phyloP scores from a whole-genome alignment of 139 green algal species.

The Pedinophyceae sp. region DNA sequence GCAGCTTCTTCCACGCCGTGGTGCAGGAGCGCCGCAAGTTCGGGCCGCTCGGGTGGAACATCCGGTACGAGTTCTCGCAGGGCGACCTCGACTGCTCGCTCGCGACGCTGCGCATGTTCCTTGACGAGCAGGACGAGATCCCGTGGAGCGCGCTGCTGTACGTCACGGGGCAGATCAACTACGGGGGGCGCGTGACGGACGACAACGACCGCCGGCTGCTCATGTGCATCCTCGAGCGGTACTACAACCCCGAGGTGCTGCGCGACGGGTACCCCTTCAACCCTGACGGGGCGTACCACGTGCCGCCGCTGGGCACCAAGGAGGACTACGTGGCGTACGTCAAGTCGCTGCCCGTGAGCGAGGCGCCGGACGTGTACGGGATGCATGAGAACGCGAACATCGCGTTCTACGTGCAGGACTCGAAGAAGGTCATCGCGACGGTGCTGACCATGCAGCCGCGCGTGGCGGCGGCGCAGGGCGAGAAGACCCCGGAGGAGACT shows the following conservation, averaged over 20 bases:
- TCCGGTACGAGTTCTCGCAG: constrained; percentile 73
- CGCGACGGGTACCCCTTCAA: constrained; percentile 41
- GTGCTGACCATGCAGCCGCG: constrained; percentile 60
- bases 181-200: constrained; percentile 75
- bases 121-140: constrained; percentile 29
- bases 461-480: constrained; percentile 4
- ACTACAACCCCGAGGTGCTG: constrained; percentile 41
- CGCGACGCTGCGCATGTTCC: constrained; percentile 54
- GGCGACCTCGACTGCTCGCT: constrained; percentile 63
- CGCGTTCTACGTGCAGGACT: constrained; percentile 59
- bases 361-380: constrained; percentile 72
- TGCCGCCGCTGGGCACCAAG: constrained; percentile 18
- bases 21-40: constrained; percentile 77
- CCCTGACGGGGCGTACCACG: constrained; percentile 30
- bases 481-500: constrained; percentile 23
- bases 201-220: constrained; percentile 63
- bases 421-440: constrained; percentile 34
- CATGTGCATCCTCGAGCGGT: constrained; percentile 50
- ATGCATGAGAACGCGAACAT: constrained; percentile 79
- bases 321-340: constrained; percentile 47
- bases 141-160: constrained; percentile 69
- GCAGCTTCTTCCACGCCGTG: constrained; percentile 57
- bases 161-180: constrained; percentile 75
- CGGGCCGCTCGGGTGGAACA: constrained; percentile 75
- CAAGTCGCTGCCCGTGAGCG: constrained; percentile 26